Percentiles rank a stretch among this genome's conserved stretches.
Conservation (phyloP, 257 asterid species). For the Solanum chmielewskii region DNA sequence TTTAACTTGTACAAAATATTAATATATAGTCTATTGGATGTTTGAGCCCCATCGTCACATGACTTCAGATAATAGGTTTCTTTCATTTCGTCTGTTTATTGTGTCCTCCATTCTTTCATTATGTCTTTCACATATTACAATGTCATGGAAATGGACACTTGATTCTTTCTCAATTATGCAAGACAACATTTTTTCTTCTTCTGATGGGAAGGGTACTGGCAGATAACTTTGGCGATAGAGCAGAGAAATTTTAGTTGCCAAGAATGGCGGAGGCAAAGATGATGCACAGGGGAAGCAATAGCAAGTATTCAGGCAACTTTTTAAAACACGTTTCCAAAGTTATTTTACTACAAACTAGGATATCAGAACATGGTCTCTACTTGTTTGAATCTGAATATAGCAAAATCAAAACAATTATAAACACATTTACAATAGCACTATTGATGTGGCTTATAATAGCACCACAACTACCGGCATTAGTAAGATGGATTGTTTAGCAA, state of each 20-base stretch:
- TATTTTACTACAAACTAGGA: background rate
- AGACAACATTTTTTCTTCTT: background rate
- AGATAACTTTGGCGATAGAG: background rate
- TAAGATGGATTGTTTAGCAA: conserved; percentile 55
- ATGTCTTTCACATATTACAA: background rate
- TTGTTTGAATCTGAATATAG: background rate
- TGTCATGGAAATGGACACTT: background rate
- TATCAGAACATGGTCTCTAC: background rate
- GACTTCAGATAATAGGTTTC: background rate
- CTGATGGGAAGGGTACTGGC: background rate
- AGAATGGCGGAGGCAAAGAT: background rate
- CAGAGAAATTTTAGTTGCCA: background rate
- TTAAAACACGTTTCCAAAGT: background rate
- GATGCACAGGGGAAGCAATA: background rate
- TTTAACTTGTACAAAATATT: background rate
- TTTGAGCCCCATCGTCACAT: background rate
- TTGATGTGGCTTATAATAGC: background rate
- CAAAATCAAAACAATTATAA: background rate
- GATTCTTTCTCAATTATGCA: background rate
- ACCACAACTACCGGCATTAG: background rate
- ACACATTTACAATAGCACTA: background rate
- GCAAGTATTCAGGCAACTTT: background rate
- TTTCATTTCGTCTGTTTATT: background rate
- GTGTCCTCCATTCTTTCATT: background rate
- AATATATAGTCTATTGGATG: background rate